Conservation (phyloP, 352 stramenopile genomes). For the Globisporangium nunn region DNA sequence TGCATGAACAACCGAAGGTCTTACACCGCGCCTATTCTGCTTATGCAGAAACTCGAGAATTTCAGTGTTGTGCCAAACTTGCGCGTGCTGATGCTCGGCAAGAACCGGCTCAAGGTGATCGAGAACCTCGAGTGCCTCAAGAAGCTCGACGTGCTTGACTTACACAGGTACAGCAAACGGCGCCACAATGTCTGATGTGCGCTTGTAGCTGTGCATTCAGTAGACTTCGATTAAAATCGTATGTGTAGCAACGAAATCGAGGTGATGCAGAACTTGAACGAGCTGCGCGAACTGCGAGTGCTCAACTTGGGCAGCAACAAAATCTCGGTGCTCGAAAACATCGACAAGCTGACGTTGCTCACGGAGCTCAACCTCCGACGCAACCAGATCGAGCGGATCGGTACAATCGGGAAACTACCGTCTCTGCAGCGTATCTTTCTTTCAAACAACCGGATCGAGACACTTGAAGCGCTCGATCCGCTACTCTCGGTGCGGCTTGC, state of each 20-base stretch:
- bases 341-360: slow-evolving; percentile 69
- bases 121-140: slow-evolving; percentile 77
- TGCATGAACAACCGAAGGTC: not conserved
- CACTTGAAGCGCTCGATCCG: slow-evolving; percentile 60
- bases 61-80: slow-evolving; percentile 78
- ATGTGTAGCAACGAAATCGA: slow-evolving; percentile 81
- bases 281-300: slow-evolving; percentile 79
- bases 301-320: slow-evolving; percentile 89
- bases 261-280: slow-evolving; percentile 81
- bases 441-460: slow-evolving; percentile 85
- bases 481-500: slow-evolving; percentile 42
- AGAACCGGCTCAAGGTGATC: slow-evolving; percentile 78
- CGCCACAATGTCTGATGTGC: not conserved
- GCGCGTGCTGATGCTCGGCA: slow-evolving; percentile 90
- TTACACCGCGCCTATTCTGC: not conserved
- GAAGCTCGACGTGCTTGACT: slow-evolving; percentile 90
- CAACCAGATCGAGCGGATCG: slow-evolving; percentile 65
- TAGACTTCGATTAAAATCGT: too few relatives aligned
- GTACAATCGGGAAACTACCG: slow-evolving; percentile 53
- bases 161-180: slow-evolving; percentile 57
- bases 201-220: not conserved
- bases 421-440: slow-evolving; percentile 86
- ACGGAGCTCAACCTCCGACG: slow-evolving; percentile 89
- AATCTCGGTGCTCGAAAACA: slow-evolving; percentile 69
- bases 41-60: slow-evolving; percentile 57